These are phyloP conservation scores for Colletotrichum filicis DNA, from an alignment of 2,329 filamentous ascomycete species.

Conservation along the genomic window DNA sequence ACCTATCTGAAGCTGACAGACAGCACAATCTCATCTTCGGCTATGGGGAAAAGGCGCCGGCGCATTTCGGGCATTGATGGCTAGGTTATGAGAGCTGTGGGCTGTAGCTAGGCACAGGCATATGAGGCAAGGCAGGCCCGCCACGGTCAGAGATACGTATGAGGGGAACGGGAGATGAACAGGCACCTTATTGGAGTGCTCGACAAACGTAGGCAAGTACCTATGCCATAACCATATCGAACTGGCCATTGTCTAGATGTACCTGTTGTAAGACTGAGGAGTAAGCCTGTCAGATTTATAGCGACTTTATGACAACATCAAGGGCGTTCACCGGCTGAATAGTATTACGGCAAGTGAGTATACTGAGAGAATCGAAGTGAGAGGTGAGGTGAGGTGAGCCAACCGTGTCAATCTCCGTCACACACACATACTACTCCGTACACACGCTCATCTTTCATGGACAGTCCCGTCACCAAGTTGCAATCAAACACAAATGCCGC, in stretches of 20 bases:
- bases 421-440: no score
- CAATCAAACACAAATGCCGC: neutral
- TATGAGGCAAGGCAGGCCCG: conserved; percentile 1
- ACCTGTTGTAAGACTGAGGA: neutral
- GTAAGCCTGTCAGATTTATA: neutral
- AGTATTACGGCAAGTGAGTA: neutral
- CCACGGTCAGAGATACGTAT: neutral
- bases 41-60: conserved; percentile 3
- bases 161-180: neutral
- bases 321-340: neutral
- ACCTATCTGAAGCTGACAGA: neutral
- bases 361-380: neutral
- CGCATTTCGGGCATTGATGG: conserved; percentile 1
- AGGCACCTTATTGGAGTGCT: neutral
- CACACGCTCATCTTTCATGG: neutral
- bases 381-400: neutral
- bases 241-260: neutral
- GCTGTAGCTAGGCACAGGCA: neutral
- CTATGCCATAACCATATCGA: neutral
- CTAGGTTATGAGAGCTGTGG: neutral
- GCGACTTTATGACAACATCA: neutral
- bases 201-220: neutral
- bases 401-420: neutral
- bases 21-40: conserved; percentile 20
- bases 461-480: neutral